Conservation (phyloP, 225 moss, liverwort and hornwort species). For the Climacium dendroides region DNA sequence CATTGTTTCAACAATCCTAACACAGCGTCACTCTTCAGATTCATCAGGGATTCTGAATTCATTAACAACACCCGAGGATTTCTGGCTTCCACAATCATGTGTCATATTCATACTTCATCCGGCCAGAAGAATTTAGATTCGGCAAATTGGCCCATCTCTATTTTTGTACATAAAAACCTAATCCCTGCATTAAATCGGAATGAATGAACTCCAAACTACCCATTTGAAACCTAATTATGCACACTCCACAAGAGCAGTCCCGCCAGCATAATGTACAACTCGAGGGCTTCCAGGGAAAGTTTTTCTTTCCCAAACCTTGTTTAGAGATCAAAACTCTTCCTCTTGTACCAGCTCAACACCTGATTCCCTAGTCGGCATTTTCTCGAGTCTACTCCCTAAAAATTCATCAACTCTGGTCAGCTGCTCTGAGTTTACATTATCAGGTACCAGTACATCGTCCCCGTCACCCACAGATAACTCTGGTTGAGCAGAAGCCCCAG, state of each 20-base stretch:
- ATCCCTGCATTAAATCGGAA: not conserved
- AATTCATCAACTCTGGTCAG: constrained; percentile 12
- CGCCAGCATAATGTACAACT: not conserved
- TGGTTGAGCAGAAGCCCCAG: not conserved
- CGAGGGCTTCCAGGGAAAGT: not conserved
- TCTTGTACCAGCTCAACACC: constrained; percentile 16
- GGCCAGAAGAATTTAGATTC: not conserved
- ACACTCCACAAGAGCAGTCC: not conserved
- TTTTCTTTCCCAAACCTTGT: not conserved
- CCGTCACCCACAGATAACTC: not conserved
- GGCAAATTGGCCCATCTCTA: not conserved
- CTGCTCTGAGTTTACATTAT: not conserved
- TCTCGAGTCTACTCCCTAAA: constrained; percentile 2
- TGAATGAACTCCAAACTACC: not conserved
- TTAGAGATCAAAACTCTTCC: constrained; percentile 16
- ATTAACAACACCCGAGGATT: not conserved
- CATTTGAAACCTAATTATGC: not conserved
- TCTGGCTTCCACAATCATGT: not conserved
- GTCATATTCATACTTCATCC: not conserved
- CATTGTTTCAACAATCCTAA: not conserved
- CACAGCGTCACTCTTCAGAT: not conserved
- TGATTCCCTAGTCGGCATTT: not conserved
- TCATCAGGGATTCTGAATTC: not conserved
- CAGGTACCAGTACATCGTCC: not conserved
- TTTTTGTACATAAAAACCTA: not conserved